Evolutionary conservation across 306 rosid species (phyloP), one percentile per base, ranked within the genome.

Genomic region (Parietaria judaica): DNA sequence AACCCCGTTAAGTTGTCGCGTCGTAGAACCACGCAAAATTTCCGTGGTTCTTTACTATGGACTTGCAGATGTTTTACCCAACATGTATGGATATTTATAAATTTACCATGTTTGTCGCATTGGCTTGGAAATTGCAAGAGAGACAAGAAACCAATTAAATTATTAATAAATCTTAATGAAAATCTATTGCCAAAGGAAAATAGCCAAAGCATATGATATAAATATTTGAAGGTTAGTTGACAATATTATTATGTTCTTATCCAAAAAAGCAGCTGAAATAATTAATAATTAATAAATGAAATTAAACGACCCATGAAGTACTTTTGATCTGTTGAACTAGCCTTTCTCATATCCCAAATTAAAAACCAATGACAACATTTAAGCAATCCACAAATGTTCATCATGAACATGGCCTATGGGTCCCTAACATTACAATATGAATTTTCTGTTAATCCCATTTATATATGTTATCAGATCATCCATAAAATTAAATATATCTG

Each of bases 191-290:
- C 45, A 5, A 41, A 5, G 45, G 31, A 41, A 8, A 41, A 41
- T 5, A 41, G 9, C 45, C 45, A 41, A 41, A 41, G 45, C 45
- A 1, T 41, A 23, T 23, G 31, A 17, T 17, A 15, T 23, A 17
- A 23, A 61, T n/a, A 4, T 5, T 6, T 17, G 38, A 12, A 61
- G 35, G 65, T 61, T 61, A 23, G 65, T 5, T 46, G 53, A 46
- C 43, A 61, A 41, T 41, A 41, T 61, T 61, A 31, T 60, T 17
- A 61, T 23, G 65, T 12, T 61, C 54, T 61, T 61, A 61, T 61
- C 65, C 15, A 45, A 10, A 9, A 23, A 46, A 3, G 23, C 54
- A 61, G 43, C 41, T 61, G 43, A 61, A 61, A 61, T 61, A 61
- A 61, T 59, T 59, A 51, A 51, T 1, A 5, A 1, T 51, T 12